Percentiles rank a stretch among this genome's conserved stretches.
These are phyloP conservation scores for Cordyceps sp. DNA, from an alignment of 2,329 filamentous ascomycete genomes.

Conservation along the genomic window DNA sequence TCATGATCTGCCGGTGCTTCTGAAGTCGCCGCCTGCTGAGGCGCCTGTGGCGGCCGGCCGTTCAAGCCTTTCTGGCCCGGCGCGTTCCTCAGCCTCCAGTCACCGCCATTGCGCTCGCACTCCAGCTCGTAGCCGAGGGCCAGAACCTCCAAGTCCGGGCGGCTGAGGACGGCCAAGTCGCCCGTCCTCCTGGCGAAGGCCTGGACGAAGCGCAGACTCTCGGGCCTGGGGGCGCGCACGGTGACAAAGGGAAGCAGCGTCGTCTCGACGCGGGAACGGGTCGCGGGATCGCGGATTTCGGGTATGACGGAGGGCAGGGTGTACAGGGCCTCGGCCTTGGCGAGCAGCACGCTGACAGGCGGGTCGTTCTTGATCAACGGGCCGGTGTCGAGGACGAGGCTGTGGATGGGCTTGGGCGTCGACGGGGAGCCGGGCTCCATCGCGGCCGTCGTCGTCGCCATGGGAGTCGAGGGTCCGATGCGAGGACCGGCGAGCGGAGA, in stretches of 20 bases:
- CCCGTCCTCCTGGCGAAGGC: constrained; percentile 83
- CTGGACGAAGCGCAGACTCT: constrained; percentile 63
- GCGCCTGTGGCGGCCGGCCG: constrained; percentile 28
- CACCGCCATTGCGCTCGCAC: constrained; percentile 73
- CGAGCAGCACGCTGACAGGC: constrained; percentile 63
- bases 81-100: constrained; percentile 65
- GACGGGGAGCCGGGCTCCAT: too few species aligned
- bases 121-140: constrained; percentile 92
- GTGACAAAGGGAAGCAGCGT: constrained; percentile 74
- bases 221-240: constrained; percentile 54
- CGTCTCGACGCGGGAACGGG: constrained; percentile 66
- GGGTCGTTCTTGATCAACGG: constrained; percentile 91
- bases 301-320: constrained; percentile 74
- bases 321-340: constrained; percentile 58
- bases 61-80: constrained; percentile 70
- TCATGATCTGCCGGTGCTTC: not conserved
- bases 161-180: constrained; percentile 74
- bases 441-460: too few species aligned
- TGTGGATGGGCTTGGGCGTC: constrained; percentile 56
- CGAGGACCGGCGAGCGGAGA: too few species aligned
- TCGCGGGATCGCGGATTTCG: constrained; percentile 77
- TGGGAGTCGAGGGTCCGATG: too few species aligned
- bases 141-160: constrained; percentile 75
- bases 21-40: not conserved
- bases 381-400: constrained; percentile 76